Conservation (phyloP, 306 rosid genomes). For the Clitoria ternatea region DNA sequence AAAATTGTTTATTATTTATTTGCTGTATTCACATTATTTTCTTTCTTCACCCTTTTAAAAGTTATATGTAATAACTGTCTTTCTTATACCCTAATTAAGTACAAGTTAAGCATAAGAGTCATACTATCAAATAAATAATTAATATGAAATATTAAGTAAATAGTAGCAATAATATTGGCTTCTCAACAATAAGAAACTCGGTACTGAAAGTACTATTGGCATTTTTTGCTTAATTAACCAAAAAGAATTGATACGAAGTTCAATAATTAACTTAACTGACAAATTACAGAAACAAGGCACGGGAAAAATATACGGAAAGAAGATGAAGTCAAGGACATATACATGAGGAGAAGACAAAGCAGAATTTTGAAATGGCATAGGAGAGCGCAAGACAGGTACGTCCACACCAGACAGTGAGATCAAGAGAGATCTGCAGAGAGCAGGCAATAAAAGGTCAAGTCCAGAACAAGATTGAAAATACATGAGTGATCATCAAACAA, state of each 20-base stretch:
- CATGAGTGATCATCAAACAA: constrained; percentile 4
- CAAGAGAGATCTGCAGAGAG: constrained; percentile 64
- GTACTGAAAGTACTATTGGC: neutral
- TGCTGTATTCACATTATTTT: no score
- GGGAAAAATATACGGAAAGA: neutral
- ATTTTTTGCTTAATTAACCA: neutral
- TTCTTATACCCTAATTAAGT: no score
- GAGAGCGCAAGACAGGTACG: constrained; percentile 78
- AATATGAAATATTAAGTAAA: neutral
- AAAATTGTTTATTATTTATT: no score
- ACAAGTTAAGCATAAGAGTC: no score
- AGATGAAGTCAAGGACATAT: constrained; percentile 14
- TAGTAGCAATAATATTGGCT: neutral
- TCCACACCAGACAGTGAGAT: constrained; percentile 68
- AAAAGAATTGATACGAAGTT: constrained; percentile 10
- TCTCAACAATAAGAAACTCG: neutral
- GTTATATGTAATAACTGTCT: no score
- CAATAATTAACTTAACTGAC: constrained; percentile 10
- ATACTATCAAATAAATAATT: no score
- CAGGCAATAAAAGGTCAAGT: constrained; percentile 17
- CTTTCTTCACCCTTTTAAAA: no score
- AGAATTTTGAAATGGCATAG: constrained; percentile 82
- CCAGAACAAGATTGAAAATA: constrained; percentile 13
- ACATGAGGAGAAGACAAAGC: constrained; percentile 84
- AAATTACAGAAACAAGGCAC: constrained; percentile 4